Conservation (phyloP, 345 rosid species). For the Fremontodendron californicum region DNA sequence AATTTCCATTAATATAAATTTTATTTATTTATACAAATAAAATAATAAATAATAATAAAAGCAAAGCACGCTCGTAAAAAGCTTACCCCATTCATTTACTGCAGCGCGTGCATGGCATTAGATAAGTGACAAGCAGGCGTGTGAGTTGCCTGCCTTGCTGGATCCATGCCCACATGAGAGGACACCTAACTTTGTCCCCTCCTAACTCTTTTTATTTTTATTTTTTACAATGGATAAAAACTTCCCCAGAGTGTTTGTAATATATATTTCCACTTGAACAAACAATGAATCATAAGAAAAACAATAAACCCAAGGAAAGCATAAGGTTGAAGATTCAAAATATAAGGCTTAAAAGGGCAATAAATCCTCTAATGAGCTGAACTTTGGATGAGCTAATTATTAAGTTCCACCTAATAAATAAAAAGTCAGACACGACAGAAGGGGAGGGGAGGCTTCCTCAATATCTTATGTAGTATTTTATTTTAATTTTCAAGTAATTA, state of each 20-base stretch:
- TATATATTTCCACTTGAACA: too few relatives aligned
- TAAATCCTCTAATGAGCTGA: background rate
- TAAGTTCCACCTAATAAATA: background rate
- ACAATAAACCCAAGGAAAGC: background rate
- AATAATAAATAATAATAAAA: too few relatives aligned
- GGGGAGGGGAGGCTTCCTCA: too few relatives aligned
- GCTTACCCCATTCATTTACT: too few relatives aligned
- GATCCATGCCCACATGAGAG: conserved; percentile 7
- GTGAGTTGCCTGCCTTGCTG: background rate
- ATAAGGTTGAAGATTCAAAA: background rate
- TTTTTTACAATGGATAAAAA: background rate
- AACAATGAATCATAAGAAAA: background rate
- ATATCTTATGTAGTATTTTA: too few relatives aligned
- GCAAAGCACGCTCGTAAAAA: too few relatives aligned
- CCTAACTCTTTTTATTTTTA: background rate
- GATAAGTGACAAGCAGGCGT: conserved; percentile 16
- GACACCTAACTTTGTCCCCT: too few relatives aligned
- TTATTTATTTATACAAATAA: too few relatives aligned
- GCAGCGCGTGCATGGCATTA: background rate
- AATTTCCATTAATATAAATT: too few relatives aligned
- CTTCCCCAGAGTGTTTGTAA: background rate
- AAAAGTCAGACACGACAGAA: too few relatives aligned
- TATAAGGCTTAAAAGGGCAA: background rate
- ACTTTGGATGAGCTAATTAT: conserved; percentile 13
- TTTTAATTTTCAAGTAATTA: too few relatives aligned